These are phyloP conservation scores for Leccinum broughii DNA, from an alignment of 768 basidiomycete species.

Conservation along the genomic window DNA sequence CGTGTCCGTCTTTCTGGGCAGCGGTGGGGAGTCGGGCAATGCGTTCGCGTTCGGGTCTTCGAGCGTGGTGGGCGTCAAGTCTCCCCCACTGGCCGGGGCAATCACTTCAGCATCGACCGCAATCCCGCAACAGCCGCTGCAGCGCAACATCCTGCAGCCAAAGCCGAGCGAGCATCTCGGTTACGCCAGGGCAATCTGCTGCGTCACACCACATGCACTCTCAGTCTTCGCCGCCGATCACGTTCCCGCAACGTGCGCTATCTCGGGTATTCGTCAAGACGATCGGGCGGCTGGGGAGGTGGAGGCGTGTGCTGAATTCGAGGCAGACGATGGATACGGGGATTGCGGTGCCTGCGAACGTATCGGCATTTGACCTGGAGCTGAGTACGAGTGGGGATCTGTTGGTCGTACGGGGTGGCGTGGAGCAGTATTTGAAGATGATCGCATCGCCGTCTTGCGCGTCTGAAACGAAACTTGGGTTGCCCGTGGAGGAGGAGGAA, in stretches of 20 bases:
- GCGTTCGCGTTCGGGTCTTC: no score
- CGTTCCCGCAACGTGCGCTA: slow-evolving; percentile 43
- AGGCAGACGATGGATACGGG: no score
- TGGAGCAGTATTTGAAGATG: no score
- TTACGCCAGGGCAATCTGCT: slow-evolving; percentile 18
- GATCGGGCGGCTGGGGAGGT: slow-evolving; percentile 45
- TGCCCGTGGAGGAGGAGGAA: not conserved
- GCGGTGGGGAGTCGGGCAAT: slow-evolving; percentile 40
- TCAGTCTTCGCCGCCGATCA: slow-evolving; percentile 26
- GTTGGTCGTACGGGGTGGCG: no score
- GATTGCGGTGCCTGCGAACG: no score
- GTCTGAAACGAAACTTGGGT: not conserved
- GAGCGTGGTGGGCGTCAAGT: no score
- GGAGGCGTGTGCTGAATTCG: no score
- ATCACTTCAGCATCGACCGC: no score
- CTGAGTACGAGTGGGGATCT: no score
- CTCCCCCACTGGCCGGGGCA: no score
- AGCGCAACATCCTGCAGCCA: slow-evolving; percentile 50
- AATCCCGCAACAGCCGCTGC: slow-evolving; percentile 54
- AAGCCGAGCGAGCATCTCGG: slow-evolving; percentile 37
- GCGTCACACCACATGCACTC: slow-evolving; percentile 12
- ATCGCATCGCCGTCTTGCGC: not conserved
- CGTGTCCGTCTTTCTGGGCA: slow-evolving; percentile 36
- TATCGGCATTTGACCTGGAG: no score
- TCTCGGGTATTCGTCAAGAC: slow-evolving; percentile 80